These are phyloP conservation scores for Aquilaria yunnanensis DNA, from an alignment of 345 rosid species.

Conservation along the genomic window DNA sequence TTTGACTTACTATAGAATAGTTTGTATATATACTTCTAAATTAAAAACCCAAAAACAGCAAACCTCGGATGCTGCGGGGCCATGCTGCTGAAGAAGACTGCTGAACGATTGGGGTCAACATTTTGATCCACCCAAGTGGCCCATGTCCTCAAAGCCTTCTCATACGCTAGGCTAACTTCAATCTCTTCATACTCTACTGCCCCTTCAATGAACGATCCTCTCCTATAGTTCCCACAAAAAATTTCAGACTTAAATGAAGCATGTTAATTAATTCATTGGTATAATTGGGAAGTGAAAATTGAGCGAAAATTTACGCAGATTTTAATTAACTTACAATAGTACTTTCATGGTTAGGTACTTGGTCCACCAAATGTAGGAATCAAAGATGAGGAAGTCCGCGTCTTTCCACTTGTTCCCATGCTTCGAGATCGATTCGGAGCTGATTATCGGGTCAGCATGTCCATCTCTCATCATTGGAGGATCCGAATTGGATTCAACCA, in stretches of 20 bases:
- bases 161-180: slow-evolving; percentile 32
- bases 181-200: slow-evolving; percentile 48
- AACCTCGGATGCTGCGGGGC: slow-evolving; percentile 16
- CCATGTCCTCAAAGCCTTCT: slow-evolving; percentile 57
- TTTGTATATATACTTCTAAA: neutral
- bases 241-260: neutral
- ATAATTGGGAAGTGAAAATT: neutral
- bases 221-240: slow-evolving; percentile 20
- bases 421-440: slow-evolving; percentile 44
- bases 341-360: slow-evolving; percentile 29
- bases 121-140: slow-evolving; percentile 57
- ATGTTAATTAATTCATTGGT: neutral
- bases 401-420: slow-evolving; percentile 49
- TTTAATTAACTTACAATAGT: slow-evolving; percentile 27
- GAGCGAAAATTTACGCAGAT: neutral
- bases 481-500: slow-evolving; percentile 59
- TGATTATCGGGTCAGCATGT: slow-evolving; percentile 22
- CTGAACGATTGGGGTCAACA: slow-evolving; percentile 45
- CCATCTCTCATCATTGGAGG: slow-evolving; percentile 36
- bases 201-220: slow-evolving; percentile 48
- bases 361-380: slow-evolving; percentile 62
- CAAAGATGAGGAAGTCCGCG: slow-evolving; percentile 45
- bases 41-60: no score
- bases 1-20: neutral
- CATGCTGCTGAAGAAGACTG: slow-evolving; percentile 72